These are phyloP conservation scores for Corchorus olitorius DNA, from an alignment of 345 rosid genomes.

Conservation along the genomic window DNA sequence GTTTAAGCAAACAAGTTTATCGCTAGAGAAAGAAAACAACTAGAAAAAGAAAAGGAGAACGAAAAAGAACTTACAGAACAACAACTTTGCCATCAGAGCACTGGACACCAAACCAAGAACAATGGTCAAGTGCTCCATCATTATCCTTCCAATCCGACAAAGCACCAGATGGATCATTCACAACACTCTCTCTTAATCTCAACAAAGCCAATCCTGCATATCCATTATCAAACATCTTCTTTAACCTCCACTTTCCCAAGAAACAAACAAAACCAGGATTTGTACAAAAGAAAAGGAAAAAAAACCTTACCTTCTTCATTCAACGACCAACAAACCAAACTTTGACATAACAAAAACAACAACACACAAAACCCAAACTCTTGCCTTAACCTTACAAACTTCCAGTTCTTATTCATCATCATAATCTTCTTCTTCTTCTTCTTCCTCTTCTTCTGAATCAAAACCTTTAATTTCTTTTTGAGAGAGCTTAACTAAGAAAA, in stretches of 20 bases:
- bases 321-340: conserved; percentile 43
- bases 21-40: not conserved
- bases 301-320: conserved; percentile 57
- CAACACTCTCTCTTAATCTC: conserved; percentile 62
- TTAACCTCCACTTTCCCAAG: conserved; percentile 17
- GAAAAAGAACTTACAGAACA: conserved; percentile 54
- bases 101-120: conserved; percentile 82
- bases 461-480: not conserved
- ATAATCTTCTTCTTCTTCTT: not conserved
- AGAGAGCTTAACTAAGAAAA: not conserved
- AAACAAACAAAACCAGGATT: conserved; percentile 17
- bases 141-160: conserved; percentile 58
- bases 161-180: conserved; percentile 69
- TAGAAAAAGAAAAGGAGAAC: not conserved
- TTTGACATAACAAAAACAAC: conserved; percentile 35
- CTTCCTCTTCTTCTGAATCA: not conserved
- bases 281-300: conserved; percentile 3
- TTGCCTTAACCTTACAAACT: conserved; percentile 33
- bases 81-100: conserved; percentile 74
- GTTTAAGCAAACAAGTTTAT: not conserved
- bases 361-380: conserved; percentile 17
- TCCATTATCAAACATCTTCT: conserved; percentile 33
- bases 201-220: conserved; percentile 62
- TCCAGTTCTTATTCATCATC: conserved; percentile 35
- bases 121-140: conserved; percentile 47